Base-by-base conservation (phyloP, 768 basidiomycete genomes). In the Pleurotus citrinopileatus region DNA sequence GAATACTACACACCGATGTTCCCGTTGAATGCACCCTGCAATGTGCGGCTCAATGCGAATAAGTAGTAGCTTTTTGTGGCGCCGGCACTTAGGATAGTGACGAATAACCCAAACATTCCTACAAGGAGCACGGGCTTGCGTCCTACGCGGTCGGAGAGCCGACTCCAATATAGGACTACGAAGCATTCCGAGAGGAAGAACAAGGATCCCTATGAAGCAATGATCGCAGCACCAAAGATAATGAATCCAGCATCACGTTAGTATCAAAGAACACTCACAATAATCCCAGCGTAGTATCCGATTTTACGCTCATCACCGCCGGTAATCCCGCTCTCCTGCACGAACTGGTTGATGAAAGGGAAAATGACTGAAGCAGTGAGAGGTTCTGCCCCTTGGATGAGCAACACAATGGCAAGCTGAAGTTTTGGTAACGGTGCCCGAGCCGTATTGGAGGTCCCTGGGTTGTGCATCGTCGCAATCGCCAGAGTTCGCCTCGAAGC, bases 141-240 rank as follows among this genome's bases (percentile, higher is more conserved):
- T 2, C 78, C 79, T 52, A 73, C 57, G 17, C 65, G 63, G 57
- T 79, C 78, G 2, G 78, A 75, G 15, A 72, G 59, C 54, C 70
- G 64, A 4, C 76, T 73, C 77, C 76, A 80, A 23, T 68, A 67
- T n/a, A 78, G 65, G 15, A 76, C 74, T 5, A 72, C 72, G 3
- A 71, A 28, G 19, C 69, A 69, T 63, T 80, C 75, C 10, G 75
- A 65, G 25, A 74, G 61, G 60, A 75, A 78, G 62, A 77, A 78
- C 1, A 66, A 61, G 5, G 76, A 78, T 65, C 75, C 73, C 76
- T 78, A 53, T 10, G 45, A n/a, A n/a, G n/a, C 25, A 32, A 27
- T 54, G 40, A 56, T 38, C 23, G 13, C 28, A 34, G 45, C 23
- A 42, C 20, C n/a, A 2, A 25, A 42, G 19, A 25, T 19, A 25